A percentile compares a stretch with the other conserved stretches of the same genome.
Conservation (phyloP, 163 green algal species). For the Prototheca wickerhamii region DNA sequence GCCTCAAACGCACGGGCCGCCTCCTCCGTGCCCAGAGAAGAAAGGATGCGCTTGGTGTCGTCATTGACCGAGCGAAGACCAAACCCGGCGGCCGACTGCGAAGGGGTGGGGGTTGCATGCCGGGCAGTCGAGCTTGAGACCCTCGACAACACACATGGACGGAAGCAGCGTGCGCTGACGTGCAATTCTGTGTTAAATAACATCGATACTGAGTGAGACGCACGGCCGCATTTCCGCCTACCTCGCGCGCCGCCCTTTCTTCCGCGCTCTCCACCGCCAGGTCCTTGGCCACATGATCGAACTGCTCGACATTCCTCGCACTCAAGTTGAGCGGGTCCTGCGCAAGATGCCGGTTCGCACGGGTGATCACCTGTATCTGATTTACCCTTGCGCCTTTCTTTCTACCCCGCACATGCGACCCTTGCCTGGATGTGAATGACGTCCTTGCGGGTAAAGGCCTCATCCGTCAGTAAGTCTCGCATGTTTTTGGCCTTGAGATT, state of each 20-base stretch:
- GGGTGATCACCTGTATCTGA: too few relatives aligned
- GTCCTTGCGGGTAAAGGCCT: conserved; percentile 84
- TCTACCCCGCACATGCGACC: too few relatives aligned
- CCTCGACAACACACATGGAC: not conserved
- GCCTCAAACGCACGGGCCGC: conserved; percentile 41
- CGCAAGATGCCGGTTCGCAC: too few relatives aligned
- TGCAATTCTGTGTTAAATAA: too few relatives aligned
- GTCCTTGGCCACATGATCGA: conserved; percentile 77
- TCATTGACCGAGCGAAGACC: conserved; percentile 45
- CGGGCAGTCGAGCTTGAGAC: not conserved
- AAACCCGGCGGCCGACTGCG: conserved; percentile 21
- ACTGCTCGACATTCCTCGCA: conserved; percentile 48
- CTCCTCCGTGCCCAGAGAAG: conserved; percentile 47
- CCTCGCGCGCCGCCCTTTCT: conserved; percentile 18
- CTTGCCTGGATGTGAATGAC: conserved; percentile 75
- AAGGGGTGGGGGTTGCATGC: too few relatives aligned
- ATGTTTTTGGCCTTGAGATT: conserved; percentile 91
- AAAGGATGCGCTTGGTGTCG: conserved; percentile 61
- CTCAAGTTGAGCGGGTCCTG: conserved; percentile 74
- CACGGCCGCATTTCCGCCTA: not conserved
- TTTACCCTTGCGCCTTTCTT: too few relatives aligned
- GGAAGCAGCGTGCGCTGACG: too few relatives aligned
- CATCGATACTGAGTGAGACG: not conserved
- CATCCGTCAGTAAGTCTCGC: conserved; percentile 61
- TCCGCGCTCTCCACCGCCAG: conserved; percentile 26